These are phyloP conservation scores for Citrullus amarus DNA, from an alignment of 306 rosid species.

Conservation along the genomic window DNA sequence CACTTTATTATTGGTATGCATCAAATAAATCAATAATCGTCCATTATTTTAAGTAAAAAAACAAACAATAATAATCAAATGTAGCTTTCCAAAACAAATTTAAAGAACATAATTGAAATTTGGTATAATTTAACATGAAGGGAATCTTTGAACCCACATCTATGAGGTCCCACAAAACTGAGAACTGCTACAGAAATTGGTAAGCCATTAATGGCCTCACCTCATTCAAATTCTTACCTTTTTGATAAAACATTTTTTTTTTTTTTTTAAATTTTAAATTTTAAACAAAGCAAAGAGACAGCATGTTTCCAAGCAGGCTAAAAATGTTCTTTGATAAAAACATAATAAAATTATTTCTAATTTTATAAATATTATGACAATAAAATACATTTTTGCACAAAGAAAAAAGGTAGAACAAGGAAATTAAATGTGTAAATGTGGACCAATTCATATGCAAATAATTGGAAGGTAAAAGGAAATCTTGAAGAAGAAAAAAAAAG, in stretches of 20 bases:
- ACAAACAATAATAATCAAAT: too few relatives aligned
- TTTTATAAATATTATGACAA: not conserved
- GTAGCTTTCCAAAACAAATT: too few relatives aligned
- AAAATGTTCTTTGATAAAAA: too few relatives aligned
- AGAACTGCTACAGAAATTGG: not conserved
- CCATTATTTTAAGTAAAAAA: too few relatives aligned
- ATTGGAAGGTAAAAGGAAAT: not conserved
- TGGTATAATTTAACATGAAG: too few relatives aligned
- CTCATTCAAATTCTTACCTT: not conserved
- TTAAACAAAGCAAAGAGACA: not conserved
- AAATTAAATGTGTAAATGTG: not conserved
- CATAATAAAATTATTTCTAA: not conserved
- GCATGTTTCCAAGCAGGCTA: not conserved
- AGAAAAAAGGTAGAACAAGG: too few relatives aligned
- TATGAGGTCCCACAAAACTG: not conserved
- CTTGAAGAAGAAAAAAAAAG: too few relatives aligned
- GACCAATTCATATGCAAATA: not conserved
- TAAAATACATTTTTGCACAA: not conserved
- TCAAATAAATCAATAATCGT: too few relatives aligned
- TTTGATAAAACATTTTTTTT: too few relatives aligned
- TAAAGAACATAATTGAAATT: too few relatives aligned
- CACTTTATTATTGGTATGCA: too few relatives aligned
- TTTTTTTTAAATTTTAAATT: too few relatives aligned
- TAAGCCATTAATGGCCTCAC: not conserved
- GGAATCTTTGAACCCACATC: not conserved